phyloP scores from a whole-genome alignment of 2,329 filamentous ascomycete species.

The Talaromyces verruculosus region DNA sequence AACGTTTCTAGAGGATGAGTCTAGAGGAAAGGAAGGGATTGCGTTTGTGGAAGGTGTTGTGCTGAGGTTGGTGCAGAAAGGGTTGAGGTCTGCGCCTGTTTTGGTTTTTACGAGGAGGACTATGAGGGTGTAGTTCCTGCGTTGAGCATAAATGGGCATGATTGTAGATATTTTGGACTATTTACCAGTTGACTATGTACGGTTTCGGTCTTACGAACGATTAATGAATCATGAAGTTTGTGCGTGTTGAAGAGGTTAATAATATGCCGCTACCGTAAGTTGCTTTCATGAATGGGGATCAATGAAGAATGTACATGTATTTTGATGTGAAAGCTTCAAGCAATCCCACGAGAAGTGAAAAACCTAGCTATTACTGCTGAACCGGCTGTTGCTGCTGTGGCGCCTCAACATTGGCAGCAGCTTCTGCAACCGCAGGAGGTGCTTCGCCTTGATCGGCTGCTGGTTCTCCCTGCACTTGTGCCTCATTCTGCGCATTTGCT shows the following conservation, averaged over 20 bases:
- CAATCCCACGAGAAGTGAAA: background rate
- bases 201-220: too few relatives aligned
- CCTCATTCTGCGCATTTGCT: conserved; percentile 26
- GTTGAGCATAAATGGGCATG: too few relatives aligned
- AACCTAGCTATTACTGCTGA: background rate
- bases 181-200: too few relatives aligned
- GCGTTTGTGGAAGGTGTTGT: background rate
- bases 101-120: conserved; percentile 16
- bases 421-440: background rate
- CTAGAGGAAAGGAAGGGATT: conserved; percentile 21
- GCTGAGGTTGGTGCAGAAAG: conserved; percentile 12
- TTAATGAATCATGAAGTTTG: background rate
- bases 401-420: background rate
- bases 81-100: conserved; percentile 23
- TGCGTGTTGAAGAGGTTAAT: background rate
- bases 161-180: too few relatives aligned
- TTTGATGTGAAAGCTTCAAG: background rate
- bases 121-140: background rate
- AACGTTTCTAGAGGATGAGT: conserved; percentile 7
- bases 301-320: conserved; percentile 4
- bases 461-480: background rate
- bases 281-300: background rate
- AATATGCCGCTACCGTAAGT: background rate
- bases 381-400: background rate
- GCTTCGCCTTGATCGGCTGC: conserved; percentile 21